Evolutionary conservation across 2,329 filamentous ascomycete genomes (phyloP).

Genomic region (Tolypocladium ovalisporum): DNA sequence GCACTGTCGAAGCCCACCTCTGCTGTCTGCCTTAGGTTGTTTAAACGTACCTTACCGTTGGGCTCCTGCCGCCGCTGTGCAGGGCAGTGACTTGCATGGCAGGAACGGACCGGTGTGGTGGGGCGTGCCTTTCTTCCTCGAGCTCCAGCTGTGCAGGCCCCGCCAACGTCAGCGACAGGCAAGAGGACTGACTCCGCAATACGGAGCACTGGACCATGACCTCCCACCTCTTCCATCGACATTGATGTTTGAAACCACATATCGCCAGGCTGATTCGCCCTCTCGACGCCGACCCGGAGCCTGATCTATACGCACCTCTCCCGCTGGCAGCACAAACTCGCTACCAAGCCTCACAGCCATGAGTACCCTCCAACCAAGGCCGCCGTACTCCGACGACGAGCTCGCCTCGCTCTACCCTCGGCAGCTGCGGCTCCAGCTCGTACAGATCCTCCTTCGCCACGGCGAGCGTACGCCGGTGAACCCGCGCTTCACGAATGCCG

Average conservation of each 20-base stretch:
- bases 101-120: not conserved
- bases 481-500: conserved; percentile 74
- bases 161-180: not conserved
- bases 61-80: not conserved
- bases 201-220: not conserved
- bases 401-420: conserved; percentile 71
- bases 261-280: not conserved
- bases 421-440: conserved; percentile 70
- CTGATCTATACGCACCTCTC: not conserved
- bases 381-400: conserved; percentile 72
- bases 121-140: not conserved
- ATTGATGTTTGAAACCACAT: not conserved
- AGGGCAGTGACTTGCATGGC: not conserved
- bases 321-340: not conserved
- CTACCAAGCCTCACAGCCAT: conserved; percentile 33
- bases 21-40: not conserved
- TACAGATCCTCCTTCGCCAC: conserved; percentile 77
- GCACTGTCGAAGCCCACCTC: not conserved
- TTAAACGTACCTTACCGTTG: not conserved
- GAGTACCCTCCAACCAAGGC: conserved; percentile 66
- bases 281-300: not conserved
- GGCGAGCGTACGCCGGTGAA: conserved; percentile 77
- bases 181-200: not conserved
- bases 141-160: not conserved
- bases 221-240: not conserved